Evolutionary conservation across 495 filamentous ascomycete species (phyloP).

Genomic region (Tuber calosporum): DNA sequence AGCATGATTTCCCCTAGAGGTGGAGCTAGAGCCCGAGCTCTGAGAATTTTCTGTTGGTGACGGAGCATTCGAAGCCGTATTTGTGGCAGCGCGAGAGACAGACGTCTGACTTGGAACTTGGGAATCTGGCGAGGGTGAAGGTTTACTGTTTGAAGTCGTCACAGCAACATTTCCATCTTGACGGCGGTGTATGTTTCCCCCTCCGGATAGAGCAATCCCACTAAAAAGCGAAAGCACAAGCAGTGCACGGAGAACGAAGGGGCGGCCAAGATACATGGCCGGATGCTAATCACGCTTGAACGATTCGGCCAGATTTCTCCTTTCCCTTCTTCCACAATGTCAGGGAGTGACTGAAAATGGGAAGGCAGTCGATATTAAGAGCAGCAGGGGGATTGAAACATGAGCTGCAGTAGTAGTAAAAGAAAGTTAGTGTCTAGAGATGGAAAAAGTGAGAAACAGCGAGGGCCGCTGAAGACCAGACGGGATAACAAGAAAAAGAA

Average conservation of each 20-base stretch:
- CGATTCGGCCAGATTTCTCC: not conserved
- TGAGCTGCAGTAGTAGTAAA: not conserved
- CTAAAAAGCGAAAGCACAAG: constrained; percentile 32
- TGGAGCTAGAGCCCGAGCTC: not conserved
- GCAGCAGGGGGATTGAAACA: constrained; percentile 1
- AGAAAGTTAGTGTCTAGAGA: not conserved
- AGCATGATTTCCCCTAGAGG: not conserved
- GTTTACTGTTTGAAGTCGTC: constrained; percentile 6
- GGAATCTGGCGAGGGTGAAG: constrained; percentile 7
- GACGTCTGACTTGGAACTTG: not conserved
- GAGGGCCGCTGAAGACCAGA: constrained; percentile 10
- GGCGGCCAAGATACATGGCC: constrained; percentile 29
- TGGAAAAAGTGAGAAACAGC: constrained; percentile 11
- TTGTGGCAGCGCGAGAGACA: not conserved
- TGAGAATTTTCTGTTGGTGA: not conserved
- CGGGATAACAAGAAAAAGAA: constrained; percentile 16
- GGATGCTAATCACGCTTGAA: constrained; percentile 11
- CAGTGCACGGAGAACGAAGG: constrained; percentile 25
- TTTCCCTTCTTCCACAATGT: not conserved
- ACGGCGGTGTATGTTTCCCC: constrained; percentile 18
- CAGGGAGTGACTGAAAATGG: not conserved
- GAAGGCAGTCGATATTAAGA: constrained; percentile 1
- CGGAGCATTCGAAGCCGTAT: not conserved
- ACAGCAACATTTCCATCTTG: constrained; percentile 13
- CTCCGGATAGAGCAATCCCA: constrained; percentile 25